phyloP scores from a whole-genome alignment of 306 rosid genomes.

The Rosa persica region DNA sequence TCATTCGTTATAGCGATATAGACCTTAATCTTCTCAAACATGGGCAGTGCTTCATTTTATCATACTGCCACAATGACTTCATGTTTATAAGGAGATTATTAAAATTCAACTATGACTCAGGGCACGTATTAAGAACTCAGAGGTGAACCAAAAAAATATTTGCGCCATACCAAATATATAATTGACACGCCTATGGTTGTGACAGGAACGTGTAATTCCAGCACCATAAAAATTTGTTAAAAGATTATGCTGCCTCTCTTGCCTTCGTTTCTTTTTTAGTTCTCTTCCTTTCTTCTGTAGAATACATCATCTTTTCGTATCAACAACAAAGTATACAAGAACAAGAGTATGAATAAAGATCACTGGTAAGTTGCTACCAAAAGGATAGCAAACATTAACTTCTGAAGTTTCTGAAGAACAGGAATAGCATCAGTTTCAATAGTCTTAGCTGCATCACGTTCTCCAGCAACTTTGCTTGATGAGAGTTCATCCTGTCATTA shows the following conservation, averaged over 20 bases:
- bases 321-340: constrained; percentile 7
- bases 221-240: constrained; percentile 26
- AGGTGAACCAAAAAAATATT: constrained; percentile 3
- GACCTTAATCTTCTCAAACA: not conserved
- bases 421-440: constrained; percentile 69
- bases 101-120: not conserved
- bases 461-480: constrained; percentile 45
- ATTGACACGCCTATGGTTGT: constrained; percentile 52
- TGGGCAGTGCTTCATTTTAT: not conserved
- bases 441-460: constrained; percentile 48
- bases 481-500: constrained; percentile 65
- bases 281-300: constrained; percentile 61
- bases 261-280: constrained; percentile 48
- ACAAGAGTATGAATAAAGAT: not conserved
- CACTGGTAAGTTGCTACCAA: constrained; percentile 11
- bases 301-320: constrained; percentile 18
- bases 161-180: constrained; percentile 62
- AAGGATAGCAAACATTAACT: constrained; percentile 34
- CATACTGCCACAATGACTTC: not conserved
- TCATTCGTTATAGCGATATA: not conserved
- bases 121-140: not conserved
- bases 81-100: not conserved
- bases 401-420: constrained; percentile 58
- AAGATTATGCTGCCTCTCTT: constrained; percentile 42
- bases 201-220: constrained; percentile 65